Base-by-base conservation (phyloP, 257 asterid species). In the Prunella vulgaris region DNA sequence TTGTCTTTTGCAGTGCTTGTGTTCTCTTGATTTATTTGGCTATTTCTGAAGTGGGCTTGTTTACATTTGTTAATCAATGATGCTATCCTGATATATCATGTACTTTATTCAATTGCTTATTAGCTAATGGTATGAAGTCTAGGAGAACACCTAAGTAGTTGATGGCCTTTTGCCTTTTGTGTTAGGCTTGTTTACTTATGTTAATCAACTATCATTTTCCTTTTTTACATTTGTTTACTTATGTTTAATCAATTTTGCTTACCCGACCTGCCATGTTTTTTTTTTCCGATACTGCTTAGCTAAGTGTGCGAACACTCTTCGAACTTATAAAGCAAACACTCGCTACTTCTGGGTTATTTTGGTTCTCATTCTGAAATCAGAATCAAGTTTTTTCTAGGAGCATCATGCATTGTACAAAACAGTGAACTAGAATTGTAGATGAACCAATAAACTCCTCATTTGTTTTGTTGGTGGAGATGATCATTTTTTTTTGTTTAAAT, bases 11-110 rank as follows among this genome's bases (percentile, higher is more conserved):
- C 49, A 17, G 66, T 72, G 66, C 17, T 59, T 71, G 73, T 60
- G 80, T 69, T 70, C 46, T 62, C 75, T 67, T 40, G 64, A 53
- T 59, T 75, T 78, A 53, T 71, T 64, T 38, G 37, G 18, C 54
- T 24, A 60, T 3, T 65, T 35, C 72, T 73, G 74, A 67, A 71
- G 72, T 64, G 10, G 66, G 54, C 63, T 51, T 61, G 73, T 64
- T 46, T 15, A 22, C 62, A 33, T 57, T 51, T 69, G 13, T 42
- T 33, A 21, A 61, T 70, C 70, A 64, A 61, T 66, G 57, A 8
- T 69, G 37, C 15, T 73, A 27, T 71, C 64, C 60, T 24, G 9
- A 6, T 66, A 13, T 66, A 42, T 56, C 28, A 25, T 71, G 42
- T 59, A 35, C 65, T 64, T 7, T 21, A 57, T 40, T 71, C 71